These are phyloP conservation scores for Closterium sp. DNA, from an alignment of 139 green algal species.

Conservation along the genomic window DNA sequence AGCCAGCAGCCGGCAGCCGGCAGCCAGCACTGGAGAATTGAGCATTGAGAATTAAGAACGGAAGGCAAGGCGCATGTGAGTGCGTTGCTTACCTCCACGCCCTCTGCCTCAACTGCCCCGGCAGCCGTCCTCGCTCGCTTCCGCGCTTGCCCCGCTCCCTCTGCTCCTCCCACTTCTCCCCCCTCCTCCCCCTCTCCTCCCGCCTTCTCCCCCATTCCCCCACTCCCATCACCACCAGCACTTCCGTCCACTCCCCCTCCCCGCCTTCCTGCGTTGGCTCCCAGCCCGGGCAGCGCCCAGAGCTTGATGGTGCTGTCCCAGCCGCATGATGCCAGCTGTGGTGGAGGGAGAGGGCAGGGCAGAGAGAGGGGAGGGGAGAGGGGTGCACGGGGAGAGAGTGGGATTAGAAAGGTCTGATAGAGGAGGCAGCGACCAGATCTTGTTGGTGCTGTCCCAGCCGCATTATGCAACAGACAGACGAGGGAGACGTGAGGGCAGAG, in stretches of 20 bases:
- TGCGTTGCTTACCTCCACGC: neutral
- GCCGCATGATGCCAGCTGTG: constrained; percentile 28
- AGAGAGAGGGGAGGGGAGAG: neutral
- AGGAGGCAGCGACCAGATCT: too few relatives aligned
- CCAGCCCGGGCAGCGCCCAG: constrained; percentile 1
- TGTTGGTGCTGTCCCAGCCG: too few relatives aligned
- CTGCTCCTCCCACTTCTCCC: neutral
- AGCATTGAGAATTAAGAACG: neutral
- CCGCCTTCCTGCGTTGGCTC: neutral
- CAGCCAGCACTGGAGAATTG: too few relatives aligned
- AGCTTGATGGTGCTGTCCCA: constrained; percentile 46
- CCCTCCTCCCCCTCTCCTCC: neutral
- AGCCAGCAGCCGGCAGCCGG: too few relatives aligned
- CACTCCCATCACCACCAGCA: neutral
- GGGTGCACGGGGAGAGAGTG: too few relatives aligned
- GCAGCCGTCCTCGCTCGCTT: neutral
- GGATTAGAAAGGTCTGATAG: too few relatives aligned
- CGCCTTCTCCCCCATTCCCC: neutral
- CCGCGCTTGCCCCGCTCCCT: neutral
- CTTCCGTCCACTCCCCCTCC: neutral
- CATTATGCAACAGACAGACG: too few relatives aligned
- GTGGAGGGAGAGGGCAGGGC: too few relatives aligned
- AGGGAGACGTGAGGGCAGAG: too few relatives aligned
- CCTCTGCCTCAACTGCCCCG: neutral
- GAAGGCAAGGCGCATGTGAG: neutral